phyloP scores from a whole-genome alignment of 2,329 filamentous ascomycete species.

The Verticillium albo-atrum region DNA sequence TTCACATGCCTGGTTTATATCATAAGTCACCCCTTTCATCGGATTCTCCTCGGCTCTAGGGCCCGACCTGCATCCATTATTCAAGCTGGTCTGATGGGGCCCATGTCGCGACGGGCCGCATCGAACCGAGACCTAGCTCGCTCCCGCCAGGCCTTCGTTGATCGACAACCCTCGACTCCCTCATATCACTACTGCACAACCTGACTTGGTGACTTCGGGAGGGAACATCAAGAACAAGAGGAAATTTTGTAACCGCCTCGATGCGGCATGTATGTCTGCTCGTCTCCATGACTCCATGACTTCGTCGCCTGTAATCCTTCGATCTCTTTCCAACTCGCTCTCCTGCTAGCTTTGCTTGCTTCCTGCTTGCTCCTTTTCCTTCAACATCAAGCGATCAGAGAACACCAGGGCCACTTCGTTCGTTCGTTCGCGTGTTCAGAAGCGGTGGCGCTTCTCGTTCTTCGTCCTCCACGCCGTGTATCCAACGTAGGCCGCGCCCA shows the following conservation, averaged over 20 bases:
- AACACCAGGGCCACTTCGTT: background rate
- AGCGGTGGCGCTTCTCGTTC: constrained; percentile 54
- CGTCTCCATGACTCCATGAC: background rate
- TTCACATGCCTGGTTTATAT: too few species aligned
- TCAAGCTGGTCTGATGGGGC: background rate
- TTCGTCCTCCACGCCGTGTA: constrained; percentile 77
- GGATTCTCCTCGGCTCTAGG: too few species aligned
- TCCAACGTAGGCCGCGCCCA: constrained; percentile 76
- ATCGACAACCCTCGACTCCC: background rate
- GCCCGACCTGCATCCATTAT: background rate
- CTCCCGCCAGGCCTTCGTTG: too few species aligned
- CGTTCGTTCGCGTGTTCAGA: constrained; percentile 28
- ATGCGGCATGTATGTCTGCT: background rate
- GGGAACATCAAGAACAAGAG: background rate
- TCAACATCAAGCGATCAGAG: background rate
- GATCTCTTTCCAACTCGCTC: background rate
- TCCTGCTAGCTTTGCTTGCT: too few species aligned
- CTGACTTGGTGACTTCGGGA: too few species aligned
- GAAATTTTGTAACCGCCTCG: background rate
- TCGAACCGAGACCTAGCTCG: background rate
- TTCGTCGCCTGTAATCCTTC: background rate
- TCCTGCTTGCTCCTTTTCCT: background rate
- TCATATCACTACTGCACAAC: too few species aligned
- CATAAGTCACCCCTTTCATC: too few species aligned
- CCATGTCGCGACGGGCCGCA: background rate